Percentiles rank a stretch among this genome's conserved stretches.
Evolutionary conservation across 371 early-diverging fungal genomes (phyloP).

Genomic region (Syncephalastrum racemosum): DNA sequence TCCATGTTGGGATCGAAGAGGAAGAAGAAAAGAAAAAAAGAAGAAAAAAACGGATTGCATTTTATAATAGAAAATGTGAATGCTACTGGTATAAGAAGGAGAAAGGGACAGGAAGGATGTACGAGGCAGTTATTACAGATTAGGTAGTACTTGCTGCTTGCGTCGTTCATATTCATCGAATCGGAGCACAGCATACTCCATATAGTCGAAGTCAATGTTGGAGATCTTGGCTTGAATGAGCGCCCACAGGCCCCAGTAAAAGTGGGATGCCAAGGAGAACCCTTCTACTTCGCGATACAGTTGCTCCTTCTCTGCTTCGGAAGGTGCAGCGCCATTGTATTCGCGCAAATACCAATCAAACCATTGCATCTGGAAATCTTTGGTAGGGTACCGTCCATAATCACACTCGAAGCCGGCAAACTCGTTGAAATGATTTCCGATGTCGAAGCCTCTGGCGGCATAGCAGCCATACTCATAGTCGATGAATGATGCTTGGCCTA

Average conservation of each 20-base stretch:
- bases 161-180: conserved; percentile 76
- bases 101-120: too few species aligned
- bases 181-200: conserved; percentile 83
- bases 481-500: conserved; percentile 70
- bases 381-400: conserved; percentile 78
- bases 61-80: too few species aligned
- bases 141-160: conserved; percentile 31
- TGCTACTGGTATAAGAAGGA: too few species aligned
- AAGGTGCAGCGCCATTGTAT: conserved; percentile 33
- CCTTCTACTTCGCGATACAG: conserved; percentile 76
- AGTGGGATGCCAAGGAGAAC: conserved; percentile 87
- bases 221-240: conserved; percentile 85
- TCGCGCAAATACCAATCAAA: conserved; percentile 58
- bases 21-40: too few species aligned
- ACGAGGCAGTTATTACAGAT: conserved; percentile 2
- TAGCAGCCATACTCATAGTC: conserved; percentile 94
- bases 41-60: too few species aligned
- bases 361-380: conserved; percentile 74
- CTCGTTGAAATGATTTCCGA: conserved; percentile 95
- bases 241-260: conserved; percentile 94
- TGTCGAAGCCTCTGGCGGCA: conserved; percentile 88
- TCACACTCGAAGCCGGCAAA: conserved; percentile 95
- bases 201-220: conserved; percentile 93
- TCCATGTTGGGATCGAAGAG: too few species aligned
- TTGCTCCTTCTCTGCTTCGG: conserved; percentile 54